Base-by-base conservation (phyloP, 78 protist species). In the Cyanophora paradoxa region DNA sequence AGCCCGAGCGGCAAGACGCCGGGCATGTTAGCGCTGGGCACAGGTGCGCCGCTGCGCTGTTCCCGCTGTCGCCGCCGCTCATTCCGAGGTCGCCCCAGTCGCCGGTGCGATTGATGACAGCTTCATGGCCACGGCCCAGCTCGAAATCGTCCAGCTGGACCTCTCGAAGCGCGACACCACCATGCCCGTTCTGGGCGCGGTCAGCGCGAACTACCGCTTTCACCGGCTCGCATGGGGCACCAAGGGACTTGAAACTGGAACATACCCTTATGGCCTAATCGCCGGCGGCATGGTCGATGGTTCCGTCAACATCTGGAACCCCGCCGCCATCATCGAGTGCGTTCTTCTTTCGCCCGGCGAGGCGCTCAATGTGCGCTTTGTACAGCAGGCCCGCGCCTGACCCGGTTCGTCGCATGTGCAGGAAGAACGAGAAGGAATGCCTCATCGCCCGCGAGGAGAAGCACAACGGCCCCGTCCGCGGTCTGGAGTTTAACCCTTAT, bases 261-360 rank as follows among this genome's bases (percentile, higher is more conserved):
- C 28, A 56, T 7, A 62, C 7, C 65, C 76, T 6, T 10, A 34
- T n/a, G 89, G 89, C 17, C 2, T 85, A 11, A 65, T 85, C 19
- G 90, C 86, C 2, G 90, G 82, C 1, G 90, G 90, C 33, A 81
- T 74, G 79, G 82, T 42, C 20, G 72, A 74, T 37, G 90, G 90
- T 19, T 8, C 33, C 31, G 22, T 85, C 26, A 4, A 58, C 24
- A 14, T 85, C 20, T 79, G 78, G 83, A 39, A 74, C 41, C 76
- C 84, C 1, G 72, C 59, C 2, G 1, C 10, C n/a, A 3, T 82
- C 3, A 11, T 44, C 33, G 20, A 33, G 52, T 63, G 41, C 22
- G 24, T 48, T 8, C n/a, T n/a, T n/a, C n/a, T n/a, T n/a, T n/a
- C n/a, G n/a, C n/a, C n/a, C n/a, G n/a, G n/a, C n/a, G n/a, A n/a